Conservation (phyloP, 2,329 filamentous ascomycete genomes). For the Knoxdaviesia capensis region DNA sequence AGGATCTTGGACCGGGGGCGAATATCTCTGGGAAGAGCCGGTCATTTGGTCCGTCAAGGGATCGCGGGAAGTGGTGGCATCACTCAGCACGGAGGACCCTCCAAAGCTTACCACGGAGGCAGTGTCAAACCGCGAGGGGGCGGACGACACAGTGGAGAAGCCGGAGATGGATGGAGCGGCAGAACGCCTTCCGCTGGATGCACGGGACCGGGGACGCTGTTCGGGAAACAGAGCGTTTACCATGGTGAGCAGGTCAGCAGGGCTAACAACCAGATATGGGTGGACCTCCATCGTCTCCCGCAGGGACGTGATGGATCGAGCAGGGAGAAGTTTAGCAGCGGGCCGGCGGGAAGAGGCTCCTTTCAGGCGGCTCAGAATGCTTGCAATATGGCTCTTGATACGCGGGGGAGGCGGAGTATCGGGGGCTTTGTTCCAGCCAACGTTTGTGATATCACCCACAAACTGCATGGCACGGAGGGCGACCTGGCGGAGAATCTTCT, state of each 20-base stretch:
- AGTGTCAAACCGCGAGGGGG: conserved; percentile 46
- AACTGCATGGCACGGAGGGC: conserved; percentile 61
- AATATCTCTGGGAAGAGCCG: conserved; percentile 31
- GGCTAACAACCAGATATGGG: conserved; percentile 61
- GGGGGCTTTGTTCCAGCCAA: conserved; percentile 37
- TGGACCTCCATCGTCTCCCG: conserved; percentile 61
- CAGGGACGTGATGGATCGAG: conserved; percentile 50
- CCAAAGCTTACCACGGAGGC: conserved; percentile 54
- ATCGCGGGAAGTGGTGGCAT: conserved; percentile 44
- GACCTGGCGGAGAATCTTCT: conserved; percentile 63
- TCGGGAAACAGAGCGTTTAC: conserved; percentile 73
- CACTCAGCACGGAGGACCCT: conserved; percentile 51
- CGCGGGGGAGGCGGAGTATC: conserved; percentile 38
- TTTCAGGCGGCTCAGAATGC: conserved; percentile 45
- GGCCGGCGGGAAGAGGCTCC: conserved; percentile 26
- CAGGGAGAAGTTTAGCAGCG: conserved; percentile 42
- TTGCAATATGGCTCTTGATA: conserved; percentile 50
- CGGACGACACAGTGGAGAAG: conserved; percentile 48
- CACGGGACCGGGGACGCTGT: conserved; percentile 40
- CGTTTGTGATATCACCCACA: conserved; percentile 47
- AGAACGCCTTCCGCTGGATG: conserved; percentile 38
- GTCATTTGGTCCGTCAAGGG: conserved; percentile 31
- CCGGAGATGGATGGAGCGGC: conserved; percentile 48
- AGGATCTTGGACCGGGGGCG: conserved; percentile 26
- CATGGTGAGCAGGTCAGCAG: conserved; percentile 59